Percentiles rank a stretch among this genome's conserved stretches.
Evolutionary conservation across 2,329 filamentous ascomycete genomes (phyloP).

Genomic region (Bisporella sp.): DNA sequence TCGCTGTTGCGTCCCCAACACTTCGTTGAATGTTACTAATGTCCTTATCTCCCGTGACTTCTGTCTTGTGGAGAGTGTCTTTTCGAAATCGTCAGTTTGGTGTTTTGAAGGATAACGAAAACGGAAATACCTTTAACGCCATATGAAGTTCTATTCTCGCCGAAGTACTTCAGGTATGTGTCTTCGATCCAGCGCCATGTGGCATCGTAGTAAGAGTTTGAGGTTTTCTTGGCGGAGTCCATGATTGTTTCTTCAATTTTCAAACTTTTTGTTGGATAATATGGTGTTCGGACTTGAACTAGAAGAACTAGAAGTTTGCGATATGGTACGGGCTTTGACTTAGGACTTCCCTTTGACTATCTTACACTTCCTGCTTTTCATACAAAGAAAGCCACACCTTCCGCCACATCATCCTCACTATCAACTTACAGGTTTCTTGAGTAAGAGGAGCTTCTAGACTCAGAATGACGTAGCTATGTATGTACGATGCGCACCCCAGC

Average conservation of each 20-base stretch:
- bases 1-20: constrained; percentile 16
- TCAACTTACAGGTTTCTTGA: no score
- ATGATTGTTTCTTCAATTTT: neutral
- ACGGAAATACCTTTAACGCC: constrained; percentile 19
- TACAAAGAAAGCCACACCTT: no score
- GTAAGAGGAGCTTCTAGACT: no score
- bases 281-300: no score
- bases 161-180: constrained; percentile 23
- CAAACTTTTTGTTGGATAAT: no score
- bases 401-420: no score
- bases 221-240: neutral
- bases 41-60: constrained; percentile 22
- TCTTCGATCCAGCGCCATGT: constrained; percentile 22
- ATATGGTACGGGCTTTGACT: no score
- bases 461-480: no score
- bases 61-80: constrained; percentile 19
- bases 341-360: no score
- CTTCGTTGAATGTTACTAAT: constrained; percentile 18
- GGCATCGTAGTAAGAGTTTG: constrained; percentile 15
- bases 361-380: no score
- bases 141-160: constrained; percentile 22
- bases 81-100: neutral
- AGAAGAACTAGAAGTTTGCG: no score
- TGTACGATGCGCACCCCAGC: no score
- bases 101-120: neutral